Percentiles rank a stretch among this genome's conserved stretches.
Conservation (phyloP, 768 basidiomycete species). For the Trametes punicea region DNA sequence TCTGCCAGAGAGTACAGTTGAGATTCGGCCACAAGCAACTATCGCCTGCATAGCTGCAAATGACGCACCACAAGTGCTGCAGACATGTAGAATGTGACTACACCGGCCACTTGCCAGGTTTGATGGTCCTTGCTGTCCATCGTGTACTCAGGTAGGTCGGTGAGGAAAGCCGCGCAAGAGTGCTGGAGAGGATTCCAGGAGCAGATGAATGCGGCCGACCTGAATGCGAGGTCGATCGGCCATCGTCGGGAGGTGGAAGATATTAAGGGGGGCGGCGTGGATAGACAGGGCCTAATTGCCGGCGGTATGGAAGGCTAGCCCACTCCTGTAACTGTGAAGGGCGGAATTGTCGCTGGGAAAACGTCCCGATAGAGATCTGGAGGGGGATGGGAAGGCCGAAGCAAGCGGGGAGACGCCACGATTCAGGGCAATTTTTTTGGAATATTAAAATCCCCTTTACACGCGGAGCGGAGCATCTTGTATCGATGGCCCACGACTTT, state of each 20-base stretch:
- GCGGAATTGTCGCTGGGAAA: not conserved
- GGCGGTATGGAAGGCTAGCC: conserved; percentile 5
- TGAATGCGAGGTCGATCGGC: no score
- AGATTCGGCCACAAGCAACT: not conserved
- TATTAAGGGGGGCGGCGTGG: conserved; percentile 14
- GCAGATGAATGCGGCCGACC: no score
- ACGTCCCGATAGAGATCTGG: conserved; percentile 5
- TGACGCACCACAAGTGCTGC: conserved; percentile 67
- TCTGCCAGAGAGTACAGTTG: conserved; percentile 30
- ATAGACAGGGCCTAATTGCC: conserved; percentile 11
- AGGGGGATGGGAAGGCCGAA: not conserved
- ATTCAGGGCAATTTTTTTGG: not conserved
- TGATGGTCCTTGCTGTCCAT: conserved; percentile 36
- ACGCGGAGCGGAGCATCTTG: not conserved
- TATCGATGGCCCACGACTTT: conserved; percentile 1
- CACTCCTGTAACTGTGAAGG: not conserved
- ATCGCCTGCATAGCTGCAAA: not conserved
- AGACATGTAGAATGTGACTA: conserved; percentile 76
- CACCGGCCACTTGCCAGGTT: conserved; percentile 56
- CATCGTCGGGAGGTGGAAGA: not conserved
- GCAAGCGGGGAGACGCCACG: not conserved
- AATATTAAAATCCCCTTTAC: not conserved
- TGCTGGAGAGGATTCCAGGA: not conserved
- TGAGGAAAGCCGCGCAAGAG: not conserved
- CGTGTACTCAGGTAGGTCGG: not conserved